Conservation (phyloP, 148 eudicot genomes). For the Amaranthus palmeri region DNA sequence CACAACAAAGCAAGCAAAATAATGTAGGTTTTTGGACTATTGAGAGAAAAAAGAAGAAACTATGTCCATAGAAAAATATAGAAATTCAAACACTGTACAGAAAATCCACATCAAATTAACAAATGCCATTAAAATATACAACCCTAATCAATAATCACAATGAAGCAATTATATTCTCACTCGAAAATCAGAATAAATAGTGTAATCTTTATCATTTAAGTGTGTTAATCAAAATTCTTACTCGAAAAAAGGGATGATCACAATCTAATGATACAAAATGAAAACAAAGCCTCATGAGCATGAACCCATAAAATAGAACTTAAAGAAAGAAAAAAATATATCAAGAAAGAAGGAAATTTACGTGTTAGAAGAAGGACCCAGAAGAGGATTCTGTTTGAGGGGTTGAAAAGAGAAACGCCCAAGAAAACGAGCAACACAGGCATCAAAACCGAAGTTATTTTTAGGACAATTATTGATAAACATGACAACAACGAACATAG, state of each 20-base stretch:
- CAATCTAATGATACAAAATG: neutral
- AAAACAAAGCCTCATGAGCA: neutral
- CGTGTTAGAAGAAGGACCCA: constrained; percentile 80
- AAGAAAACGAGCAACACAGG: constrained; percentile 60
- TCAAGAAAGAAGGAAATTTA: constrained; percentile 22
- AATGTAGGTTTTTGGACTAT: too few relatives aligned
- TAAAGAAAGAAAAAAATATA: neutral
- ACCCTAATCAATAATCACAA: constrained; percentile 4
- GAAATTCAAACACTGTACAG: neutral
- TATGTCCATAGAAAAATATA: too few relatives aligned
- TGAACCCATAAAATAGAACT: neutral
- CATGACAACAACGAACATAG: constrained; percentile 65
- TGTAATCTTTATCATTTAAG: too few relatives aligned
- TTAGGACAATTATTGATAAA: constrained; percentile 76
- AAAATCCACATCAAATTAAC: constrained; percentile 2
- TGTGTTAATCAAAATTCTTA: too few relatives aligned
- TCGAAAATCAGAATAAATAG: too few relatives aligned
- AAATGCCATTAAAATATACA: neutral
- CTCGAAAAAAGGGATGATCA: too few relatives aligned
- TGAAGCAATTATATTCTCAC: too few relatives aligned
- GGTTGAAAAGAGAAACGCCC: constrained; percentile 73
- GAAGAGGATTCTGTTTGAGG: constrained; percentile 65
- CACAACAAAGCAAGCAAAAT: neutral
- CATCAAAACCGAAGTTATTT: constrained; percentile 32
- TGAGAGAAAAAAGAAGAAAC: neutral